phyloP scores from a whole-genome alignment of 2,329 filamentous ascomycete genomes.

The Xylariaceae sp. region DNA sequence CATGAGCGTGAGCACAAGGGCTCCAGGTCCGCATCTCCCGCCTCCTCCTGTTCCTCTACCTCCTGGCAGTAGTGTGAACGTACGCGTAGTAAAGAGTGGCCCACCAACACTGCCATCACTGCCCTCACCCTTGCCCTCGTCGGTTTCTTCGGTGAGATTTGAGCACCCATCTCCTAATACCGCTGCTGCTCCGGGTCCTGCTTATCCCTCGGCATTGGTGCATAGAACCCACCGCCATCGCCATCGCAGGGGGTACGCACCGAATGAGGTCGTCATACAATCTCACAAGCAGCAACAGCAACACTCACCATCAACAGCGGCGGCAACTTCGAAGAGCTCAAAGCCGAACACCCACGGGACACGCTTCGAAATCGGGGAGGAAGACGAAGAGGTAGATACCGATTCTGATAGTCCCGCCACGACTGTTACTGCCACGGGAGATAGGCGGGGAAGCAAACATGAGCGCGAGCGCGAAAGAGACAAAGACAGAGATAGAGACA shows the following conservation, averaged over 20 bases:
- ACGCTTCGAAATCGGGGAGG: slow-evolving; percentile 20
- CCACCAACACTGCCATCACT: slow-evolving; percentile 1
- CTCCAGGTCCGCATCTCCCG: slow-evolving; percentile 9
- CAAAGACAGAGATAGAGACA: background rate
- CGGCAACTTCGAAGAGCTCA: too few relatives aligned
- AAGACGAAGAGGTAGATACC: slow-evolving; percentile 6
- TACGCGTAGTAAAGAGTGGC: background rate
- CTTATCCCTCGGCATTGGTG: background rate
- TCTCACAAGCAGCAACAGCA: slow-evolving; percentile 1
- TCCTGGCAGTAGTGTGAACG: background rate
- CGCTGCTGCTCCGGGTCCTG: background rate
- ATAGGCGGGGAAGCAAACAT: slow-evolving; percentile 16
- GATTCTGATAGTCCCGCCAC: slow-evolving; percentile 18
- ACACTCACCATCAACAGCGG: too few relatives aligned
- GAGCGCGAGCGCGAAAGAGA: slow-evolving; percentile 5
- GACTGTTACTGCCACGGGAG: slow-evolving; percentile 7
- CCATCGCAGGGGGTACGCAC: slow-evolving; percentile 11
- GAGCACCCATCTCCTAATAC: too few relatives aligned
- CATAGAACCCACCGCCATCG: background rate
- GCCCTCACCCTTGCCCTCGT: slow-evolving; percentile 8
- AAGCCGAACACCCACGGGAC: slow-evolving; percentile 2
- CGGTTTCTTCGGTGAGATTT: too few relatives aligned
- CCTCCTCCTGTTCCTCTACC: slow-evolving; percentile 25
- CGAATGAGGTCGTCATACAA: slow-evolving; percentile 14
- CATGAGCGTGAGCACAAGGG: background rate